Percentiles rank a stretch among this genome's conserved stretches.
These are phyloP conservation scores for Periconia macrospinosa DNA, from an alignment of 2,329 filamentous ascomycete species.

Conservation along the genomic window DNA sequence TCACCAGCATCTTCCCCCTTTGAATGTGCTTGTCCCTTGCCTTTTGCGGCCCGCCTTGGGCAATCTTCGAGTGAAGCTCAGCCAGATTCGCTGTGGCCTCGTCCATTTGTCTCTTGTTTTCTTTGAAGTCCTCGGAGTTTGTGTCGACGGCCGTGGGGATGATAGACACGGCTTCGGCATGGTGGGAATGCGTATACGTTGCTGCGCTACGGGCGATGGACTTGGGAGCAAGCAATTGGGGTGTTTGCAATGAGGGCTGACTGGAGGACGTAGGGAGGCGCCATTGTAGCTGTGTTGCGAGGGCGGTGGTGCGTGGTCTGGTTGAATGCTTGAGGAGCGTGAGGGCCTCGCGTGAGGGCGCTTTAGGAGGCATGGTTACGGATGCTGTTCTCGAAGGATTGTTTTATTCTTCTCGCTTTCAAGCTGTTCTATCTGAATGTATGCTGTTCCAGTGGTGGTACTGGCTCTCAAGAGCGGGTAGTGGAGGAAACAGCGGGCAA, in stretches of 20 bases:
- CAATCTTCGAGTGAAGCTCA: slow-evolving; percentile 69
- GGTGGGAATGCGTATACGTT: slow-evolving; percentile 77
- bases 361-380: slow-evolving; percentile 33
- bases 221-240: slow-evolving; percentile 13
- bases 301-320: slow-evolving; percentile 20
- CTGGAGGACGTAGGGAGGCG: slow-evolving; percentile 17
- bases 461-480: neutral
- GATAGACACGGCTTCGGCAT: slow-evolving; percentile 80
- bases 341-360: slow-evolving; percentile 39
- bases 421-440: neutral
- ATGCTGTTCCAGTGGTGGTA: neutral
- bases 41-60: slow-evolving; percentile 77
- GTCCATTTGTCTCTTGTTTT: slow-evolving; percentile 78
- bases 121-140: slow-evolving; percentile 74
- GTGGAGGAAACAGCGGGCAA: neutral
- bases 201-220: slow-evolving; percentile 54
- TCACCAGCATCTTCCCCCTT: slow-evolving; percentile 89
- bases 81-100: slow-evolving; percentile 71
- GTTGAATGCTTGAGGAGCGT: slow-evolving; percentile 36
- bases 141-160: slow-evolving; percentile 77
- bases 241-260: slow-evolving; percentile 15
- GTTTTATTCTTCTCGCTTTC: neutral
- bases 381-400: neutral
- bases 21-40: slow-evolving; percentile 84
- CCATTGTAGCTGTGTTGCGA: slow-evolving; percentile 26